Evolutionary conservation across 2,329 filamentous ascomycete species (phyloP), one percentile per base, ranked within the genome.

Genomic region (Phoma sp.): DNA sequence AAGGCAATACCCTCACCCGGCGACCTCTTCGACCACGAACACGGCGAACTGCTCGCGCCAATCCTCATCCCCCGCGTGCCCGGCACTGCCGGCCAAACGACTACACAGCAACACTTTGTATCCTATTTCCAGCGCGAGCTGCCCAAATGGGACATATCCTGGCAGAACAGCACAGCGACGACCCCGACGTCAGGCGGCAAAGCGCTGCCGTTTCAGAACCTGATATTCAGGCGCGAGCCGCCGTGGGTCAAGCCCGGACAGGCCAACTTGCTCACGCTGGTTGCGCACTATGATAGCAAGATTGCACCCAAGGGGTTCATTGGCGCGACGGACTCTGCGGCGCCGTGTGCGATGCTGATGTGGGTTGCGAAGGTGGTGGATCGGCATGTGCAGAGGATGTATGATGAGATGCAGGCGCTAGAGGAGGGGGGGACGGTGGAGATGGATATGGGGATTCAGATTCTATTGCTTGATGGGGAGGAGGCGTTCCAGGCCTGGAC

Each of bases 251-350:
- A 82, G 6, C 75, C 79, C 0, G 94, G 93, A 1, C 88, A 97
- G 63, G 87, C 95, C 2, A 88, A 88, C 37, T 81, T 92, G 43
- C 78, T 98, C 70, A 94, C 92, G 13, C 82, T 99, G 50, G 95
- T 94, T 6, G 95, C 95, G 36, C 95, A 99, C 73, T 98, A 96
- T 74, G 95, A 99, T 69, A 93, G 88, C 72, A 90, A 96, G 76
- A 82, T 89, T 54, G 81, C 81, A 24, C 94, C 93, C 0, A 79
- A 87, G 57, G 94, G 92, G 0, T 99, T 99, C 73, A 90, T 99
- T 55, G 95, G 95, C 0, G 95, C 94, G 0, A 96, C 87, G 13
- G 95, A 99, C 72, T 96, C 92, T 67, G 95, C 95, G 1, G 95
- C 91, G 17, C 93, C 95, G 9, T 98, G 94, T 75, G 95, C 95